phyloP scores from a whole-genome alignment of 2,329 filamentous ascomycete genomes.

The Beauveria scarabaeidicola region DNA sequence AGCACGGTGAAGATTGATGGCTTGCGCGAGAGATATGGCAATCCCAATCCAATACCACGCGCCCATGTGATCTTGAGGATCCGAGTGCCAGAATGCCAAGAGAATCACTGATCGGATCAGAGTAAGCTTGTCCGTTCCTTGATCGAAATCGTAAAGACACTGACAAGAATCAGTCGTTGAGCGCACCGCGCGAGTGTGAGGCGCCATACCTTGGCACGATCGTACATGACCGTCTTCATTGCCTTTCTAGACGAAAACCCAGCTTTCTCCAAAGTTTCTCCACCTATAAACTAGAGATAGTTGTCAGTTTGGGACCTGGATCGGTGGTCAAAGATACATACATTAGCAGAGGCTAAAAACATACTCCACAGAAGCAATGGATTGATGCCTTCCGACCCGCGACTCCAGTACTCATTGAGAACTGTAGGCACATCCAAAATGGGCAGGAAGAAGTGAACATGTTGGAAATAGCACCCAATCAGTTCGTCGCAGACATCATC shows the following conservation, averaged over 20 bases:
- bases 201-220: conserved; percentile 2
- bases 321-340: not conserved
- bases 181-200: not conserved
- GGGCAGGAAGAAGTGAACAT: conserved; percentile 8
- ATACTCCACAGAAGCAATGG: not conserved
- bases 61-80: not conserved
- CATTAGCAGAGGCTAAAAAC: not conserved
- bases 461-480: not conserved
- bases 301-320: not conserved
- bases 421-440: conserved; percentile 2
- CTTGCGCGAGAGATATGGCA: not conserved
- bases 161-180: not conserved
- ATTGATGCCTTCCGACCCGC: not conserved
- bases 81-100: not conserved
- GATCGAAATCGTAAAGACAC: not conserved
- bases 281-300: not conserved
- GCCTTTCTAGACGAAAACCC: conserved; percentile 1
- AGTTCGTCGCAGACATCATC: conserved; percentile 1
- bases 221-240: conserved; percentile 7
- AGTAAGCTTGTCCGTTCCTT: not conserved
- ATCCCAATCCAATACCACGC: conserved; percentile 3
- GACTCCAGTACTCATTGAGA: not conserved
- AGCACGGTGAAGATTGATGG: not conserved
- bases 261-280: not conserved
- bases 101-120: not conserved